phyloP scores from a whole-genome alignment of 2,329 filamentous ascomycete species.

The Monosporascus sp. region DNA sequence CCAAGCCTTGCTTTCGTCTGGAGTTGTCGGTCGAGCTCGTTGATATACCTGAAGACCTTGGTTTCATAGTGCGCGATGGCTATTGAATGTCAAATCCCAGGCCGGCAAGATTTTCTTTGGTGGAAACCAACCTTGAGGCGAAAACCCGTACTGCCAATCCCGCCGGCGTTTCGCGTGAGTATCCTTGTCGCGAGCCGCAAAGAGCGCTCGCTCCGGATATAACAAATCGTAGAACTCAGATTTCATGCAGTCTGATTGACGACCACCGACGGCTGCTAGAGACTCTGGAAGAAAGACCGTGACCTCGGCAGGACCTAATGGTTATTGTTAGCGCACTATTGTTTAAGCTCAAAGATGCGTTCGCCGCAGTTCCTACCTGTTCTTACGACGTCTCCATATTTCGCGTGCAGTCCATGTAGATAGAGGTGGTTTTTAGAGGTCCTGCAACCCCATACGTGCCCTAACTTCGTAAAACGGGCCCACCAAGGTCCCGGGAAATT shows the following conservation, averaged over 20 bases:
- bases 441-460: too few relatives aligned
- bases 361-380: too few relatives aligned
- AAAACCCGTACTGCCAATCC: neutral
- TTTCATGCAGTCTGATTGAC: neutral
- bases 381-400: too few relatives aligned
- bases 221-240: neutral
- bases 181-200: neutral
- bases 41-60: neutral
- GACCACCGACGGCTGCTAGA: neutral
- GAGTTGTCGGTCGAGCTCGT: neutral
- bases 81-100: neutral
- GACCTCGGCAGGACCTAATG: neutral
- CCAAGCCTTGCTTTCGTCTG: neutral
- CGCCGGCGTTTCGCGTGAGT: neutral
- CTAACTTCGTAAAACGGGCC: too few relatives aligned
- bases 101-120: too few relatives aligned
- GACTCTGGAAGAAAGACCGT: neutral
- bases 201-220: neutral
- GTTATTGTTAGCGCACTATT: too few relatives aligned
- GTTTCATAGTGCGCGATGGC: neutral
- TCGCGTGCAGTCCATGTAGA: too few relatives aligned
- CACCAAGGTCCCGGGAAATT: too few relatives aligned
- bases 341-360: too few relatives aligned
- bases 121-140: too few relatives aligned
- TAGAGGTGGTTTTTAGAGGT: too few relatives aligned